A percentile compares a stretch with the other conserved stretches of the same genome.
Evolutionary conservation across 2,329 filamentous ascomycete species (phyloP).

Genomic region (Fusarium fujikuroi): DNA sequence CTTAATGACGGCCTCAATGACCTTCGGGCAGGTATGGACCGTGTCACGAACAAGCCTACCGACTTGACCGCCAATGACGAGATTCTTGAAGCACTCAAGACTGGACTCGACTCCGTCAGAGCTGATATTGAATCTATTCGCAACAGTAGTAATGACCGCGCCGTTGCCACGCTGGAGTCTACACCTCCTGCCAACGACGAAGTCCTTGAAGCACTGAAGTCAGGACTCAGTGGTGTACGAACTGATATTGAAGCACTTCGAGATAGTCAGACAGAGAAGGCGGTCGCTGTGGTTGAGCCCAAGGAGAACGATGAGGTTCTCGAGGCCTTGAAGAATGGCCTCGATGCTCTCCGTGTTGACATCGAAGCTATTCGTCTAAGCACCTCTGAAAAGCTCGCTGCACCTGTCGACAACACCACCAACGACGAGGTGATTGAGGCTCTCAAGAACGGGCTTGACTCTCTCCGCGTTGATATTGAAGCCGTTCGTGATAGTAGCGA

Average conservation of each 20-base stretch:
- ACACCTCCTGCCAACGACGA: conserved; percentile 78
- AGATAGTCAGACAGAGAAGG: conserved; percentile 60
- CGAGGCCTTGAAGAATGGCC: conserved; percentile 62
- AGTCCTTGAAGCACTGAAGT: conserved; percentile 85
- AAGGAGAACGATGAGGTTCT: conserved; percentile 85
- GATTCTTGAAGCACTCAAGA: conserved; percentile 86
- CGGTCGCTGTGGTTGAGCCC: conserved; percentile 47
- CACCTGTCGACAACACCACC: conserved; percentile 19
- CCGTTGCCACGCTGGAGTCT: conserved; percentile 55
- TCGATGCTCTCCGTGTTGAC: conserved; percentile 37
- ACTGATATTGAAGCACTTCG: conserved; percentile 83
- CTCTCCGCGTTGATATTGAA: conserved; percentile 31
- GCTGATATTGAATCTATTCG: conserved; percentile 83
- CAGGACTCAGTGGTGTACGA: conserved; percentile 79
- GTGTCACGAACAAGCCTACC: conserved; percentile 78
- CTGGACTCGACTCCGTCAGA: conserved; percentile 80
- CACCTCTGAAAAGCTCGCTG: conserved; percentile 58
- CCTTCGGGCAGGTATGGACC: conserved; percentile 80
- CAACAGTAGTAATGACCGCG: conserved; percentile 62
- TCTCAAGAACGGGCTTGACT: conserved; percentile 35
- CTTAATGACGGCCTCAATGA: conserved; percentile 88
- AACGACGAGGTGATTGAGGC: conserved; percentile 38
- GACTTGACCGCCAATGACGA: conserved; percentile 89
- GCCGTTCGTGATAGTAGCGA: conserved; percentile 71
- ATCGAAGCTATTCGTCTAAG: conserved; percentile 63